Evolutionary conservation across 148 eudicot species (phyloP), one percentile per base, ranked within the genome.

Genomic region (Fagopyrum tataricum): DNA sequence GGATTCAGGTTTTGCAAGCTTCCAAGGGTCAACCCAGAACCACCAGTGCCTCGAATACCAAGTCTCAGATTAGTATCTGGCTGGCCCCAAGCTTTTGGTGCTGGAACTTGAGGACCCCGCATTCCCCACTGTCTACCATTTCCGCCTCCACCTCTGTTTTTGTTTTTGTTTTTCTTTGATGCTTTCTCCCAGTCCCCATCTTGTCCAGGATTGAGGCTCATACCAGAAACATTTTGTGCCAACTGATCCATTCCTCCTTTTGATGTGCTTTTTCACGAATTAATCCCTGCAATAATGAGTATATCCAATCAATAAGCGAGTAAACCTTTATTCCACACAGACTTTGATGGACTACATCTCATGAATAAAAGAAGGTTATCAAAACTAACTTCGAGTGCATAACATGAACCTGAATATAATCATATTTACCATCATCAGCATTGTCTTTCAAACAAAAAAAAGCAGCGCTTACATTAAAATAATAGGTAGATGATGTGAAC

Each of bases 111-210:
- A 20, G 80, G 77, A 3, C 37, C 37, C 37, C 37, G 2, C n/a
- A 49, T n/a, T 43, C 53, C 58, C 80, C 70, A 74, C 11, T 81
- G 80, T 47, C 64, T 82, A 26, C 70, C 52, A 59, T 47, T 70
- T 52, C 46, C 75, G 72, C 69, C 75, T 62, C 82, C 86, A 75
- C 48, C 66, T 73, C 52, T 86, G 72, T 76, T 83, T 53, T 82
- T 87, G 11, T 81, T 69, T 59, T 85, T 87, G 11, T 81, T 69
- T 59, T 85, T 92, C 71, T 75, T 81, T 0, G 52, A 40, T 15
- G 74, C 83, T 14, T 80, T 83, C 53, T 82, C 86, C 91, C 88
- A 88, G 13, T 58, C 79, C 7, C 87, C 91, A 40, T 76, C 85
- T 15, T 81, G 82, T 3, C 82, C 74, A 74, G 84, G 64, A 26